Base-by-base conservation (phyloP, 306 rosid genomes). In the Prunus armeniaca region DNA sequence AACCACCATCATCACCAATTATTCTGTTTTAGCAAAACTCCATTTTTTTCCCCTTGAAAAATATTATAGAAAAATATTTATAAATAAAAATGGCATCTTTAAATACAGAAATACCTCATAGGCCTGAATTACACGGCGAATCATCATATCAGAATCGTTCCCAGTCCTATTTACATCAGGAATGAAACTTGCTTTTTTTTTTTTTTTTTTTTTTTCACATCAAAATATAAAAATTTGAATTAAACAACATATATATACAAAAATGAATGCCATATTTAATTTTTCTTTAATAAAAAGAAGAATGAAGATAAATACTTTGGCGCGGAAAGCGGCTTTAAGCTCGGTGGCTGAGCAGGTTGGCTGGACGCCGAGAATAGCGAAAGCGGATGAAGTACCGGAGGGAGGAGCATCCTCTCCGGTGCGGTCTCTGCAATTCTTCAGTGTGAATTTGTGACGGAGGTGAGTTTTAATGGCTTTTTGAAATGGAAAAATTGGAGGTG, bases 101-200 rank as follows among this genome's bases (percentile, higher is more conserved):
- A 62, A 24, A 20, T 27, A 62, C 17, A 32, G 4, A 6, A 65
- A 18, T 72, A 91, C 95, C 92, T 87, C 91, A 68, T 94, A 94
- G 13, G 98, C 98, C 64, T 91, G 76, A 78, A 94, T 90, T 13
- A 94, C 95, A 34, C 92, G 89, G 69, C 98, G 96, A 84, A 94
- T 94, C 90, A 91, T 87, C 22, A 69, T 4, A 60, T 89, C 95
- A 60, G 98, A 88, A 82, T 49, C 49, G 32, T 71, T 65, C 30
- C 77, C 80, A 32, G 86, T 84, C 84, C 82, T 78, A 63, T 81
- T 87, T 57, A 87, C 87, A 65, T 94, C 98, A 15, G 98, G 98
- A 76, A 76, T 91, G 98, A 72, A 90, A 94, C 81, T n/a, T n/a
- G n/a, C n/a, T n/a, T n/a, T n/a, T n/a, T n/a, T n/a, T n/a, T n/a